Percentiles rank a stretch among this genome's conserved stretches.
phyloP scores from a whole-genome alignment of 2,329 filamentous ascomycete species.

The Penicillium sp. region DNA sequence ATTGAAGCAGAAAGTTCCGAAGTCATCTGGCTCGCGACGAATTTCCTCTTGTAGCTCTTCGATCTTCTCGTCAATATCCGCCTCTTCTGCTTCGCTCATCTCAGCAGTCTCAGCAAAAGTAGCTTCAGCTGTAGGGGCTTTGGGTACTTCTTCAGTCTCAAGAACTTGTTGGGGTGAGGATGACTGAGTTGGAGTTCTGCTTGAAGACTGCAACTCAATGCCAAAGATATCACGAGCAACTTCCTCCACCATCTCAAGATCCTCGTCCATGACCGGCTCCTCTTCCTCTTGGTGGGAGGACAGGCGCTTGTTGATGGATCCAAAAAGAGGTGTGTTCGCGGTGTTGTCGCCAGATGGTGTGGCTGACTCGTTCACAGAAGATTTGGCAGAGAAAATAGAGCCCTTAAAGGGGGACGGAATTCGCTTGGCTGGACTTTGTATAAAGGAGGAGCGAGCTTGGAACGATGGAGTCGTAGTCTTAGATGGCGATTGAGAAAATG shows the following conservation, averaged over 20 bases:
- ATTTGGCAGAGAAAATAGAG: slow-evolving; percentile 21
- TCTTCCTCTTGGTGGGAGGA: slow-evolving; percentile 1
- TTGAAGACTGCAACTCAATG: slow-evolving; percentile 19
- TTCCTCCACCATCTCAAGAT: slow-evolving; percentile 23
- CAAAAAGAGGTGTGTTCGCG: not conserved
- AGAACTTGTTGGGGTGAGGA: slow-evolving; percentile 1
- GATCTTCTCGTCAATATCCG: slow-evolving; percentile 10
- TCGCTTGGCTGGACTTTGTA: slow-evolving; percentile 48
- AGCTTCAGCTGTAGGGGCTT: not conserved
- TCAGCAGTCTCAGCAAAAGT: not conserved
- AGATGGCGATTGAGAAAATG: slow-evolving; percentile 35
- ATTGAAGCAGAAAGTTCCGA: slow-evolving; percentile 22
- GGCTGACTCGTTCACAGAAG: slow-evolving; percentile 6
- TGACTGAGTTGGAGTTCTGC: slow-evolving; percentile 3
- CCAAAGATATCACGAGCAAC: slow-evolving; percentile 23
- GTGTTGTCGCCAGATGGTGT: not conserved
- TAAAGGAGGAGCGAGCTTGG: slow-evolving; percentile 36
- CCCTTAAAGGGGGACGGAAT: slow-evolving; percentile 42
- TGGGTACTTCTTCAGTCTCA: slow-evolving; percentile 3
- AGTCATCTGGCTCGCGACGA: slow-evolving; percentile 16
- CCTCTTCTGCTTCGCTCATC: not conserved
- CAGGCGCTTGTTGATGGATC: slow-evolving; percentile 1
- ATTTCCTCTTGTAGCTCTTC: slow-evolving; percentile 12
- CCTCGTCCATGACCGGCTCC: slow-evolving; percentile 11
- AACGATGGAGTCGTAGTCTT: slow-evolving; percentile 37